Evolutionary conservation across 257 asterid species (phyloP).

Genomic region (Solanum bulbocastanum): DNA sequence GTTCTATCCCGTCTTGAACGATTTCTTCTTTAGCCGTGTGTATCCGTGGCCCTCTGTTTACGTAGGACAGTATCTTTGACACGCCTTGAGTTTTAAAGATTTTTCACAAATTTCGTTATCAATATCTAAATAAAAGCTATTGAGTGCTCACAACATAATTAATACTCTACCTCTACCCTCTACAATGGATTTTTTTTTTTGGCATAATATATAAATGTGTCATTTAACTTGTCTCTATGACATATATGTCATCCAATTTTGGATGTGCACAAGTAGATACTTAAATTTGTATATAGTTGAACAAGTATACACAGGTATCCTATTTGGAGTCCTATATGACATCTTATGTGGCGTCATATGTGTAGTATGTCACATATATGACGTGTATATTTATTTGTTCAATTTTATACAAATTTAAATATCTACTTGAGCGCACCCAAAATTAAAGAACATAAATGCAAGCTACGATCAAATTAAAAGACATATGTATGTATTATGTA

Average conservation of each 20-base stretch:
- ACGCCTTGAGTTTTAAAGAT: not conserved
- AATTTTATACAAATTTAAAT: no score
- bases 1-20: not conserved
- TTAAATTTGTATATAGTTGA: no score
- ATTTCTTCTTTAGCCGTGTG: not conserved
- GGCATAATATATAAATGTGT: no score
- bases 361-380: no score
- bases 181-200: no score
- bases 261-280: not conserved
- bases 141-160: not conserved
- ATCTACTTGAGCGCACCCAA: no score
- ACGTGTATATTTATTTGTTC: not conserved
- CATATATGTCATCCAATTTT: no score
- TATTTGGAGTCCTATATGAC: no score
- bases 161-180: not conserved
- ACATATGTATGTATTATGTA: no score
- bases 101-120: no score
- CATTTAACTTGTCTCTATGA: not conserved
- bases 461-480: accelerated
- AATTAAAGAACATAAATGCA: no score
- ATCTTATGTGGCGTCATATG: not conserved
- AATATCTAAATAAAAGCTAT: no score
- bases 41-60: not conserved
- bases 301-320: accelerated
- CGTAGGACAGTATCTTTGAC: not conserved